Conservation (phyloP, 2,329 filamentous ascomycete species). For the Corinectria fuckeliana region DNA sequence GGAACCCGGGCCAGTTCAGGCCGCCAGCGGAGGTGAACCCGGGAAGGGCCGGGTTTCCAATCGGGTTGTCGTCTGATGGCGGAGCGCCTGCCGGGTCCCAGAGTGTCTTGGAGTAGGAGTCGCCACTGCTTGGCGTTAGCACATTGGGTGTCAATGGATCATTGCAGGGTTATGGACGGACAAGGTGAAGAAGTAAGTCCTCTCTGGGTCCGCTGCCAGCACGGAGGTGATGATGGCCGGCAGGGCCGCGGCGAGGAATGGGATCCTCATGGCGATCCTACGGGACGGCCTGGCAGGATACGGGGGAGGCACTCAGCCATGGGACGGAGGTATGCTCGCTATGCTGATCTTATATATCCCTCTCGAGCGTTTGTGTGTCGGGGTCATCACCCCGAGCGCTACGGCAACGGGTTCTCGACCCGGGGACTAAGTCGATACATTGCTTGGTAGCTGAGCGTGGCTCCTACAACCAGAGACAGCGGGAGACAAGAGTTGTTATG, state of each 20-base stretch:
- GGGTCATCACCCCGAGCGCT: too few species aligned
- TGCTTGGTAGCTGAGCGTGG: too few species aligned
- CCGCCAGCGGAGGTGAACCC: background rate
- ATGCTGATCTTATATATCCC: too few species aligned
- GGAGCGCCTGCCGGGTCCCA: background rate
- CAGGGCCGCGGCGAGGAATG: background rate
- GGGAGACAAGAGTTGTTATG: too few species aligned
- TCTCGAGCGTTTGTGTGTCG: too few species aligned
- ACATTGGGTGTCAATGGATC: background rate
- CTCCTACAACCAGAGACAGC: too few species aligned
- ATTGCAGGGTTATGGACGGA: background rate
- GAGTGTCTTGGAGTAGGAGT: conserved; percentile 1
- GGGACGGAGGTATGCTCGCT: too few species aligned
- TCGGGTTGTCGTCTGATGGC: background rate
- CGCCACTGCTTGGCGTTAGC: background rate
- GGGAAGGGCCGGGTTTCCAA: conserved; percentile 7
- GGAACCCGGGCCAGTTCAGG: conserved; percentile 6
- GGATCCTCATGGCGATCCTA: background rate
- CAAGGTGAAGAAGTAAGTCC: background rate
- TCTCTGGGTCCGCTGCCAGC: background rate
- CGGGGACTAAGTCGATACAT: too few species aligned
- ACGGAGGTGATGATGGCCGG: background rate
- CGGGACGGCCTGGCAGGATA: too few species aligned
- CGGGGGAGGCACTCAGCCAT: too few species aligned
- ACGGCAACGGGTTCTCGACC: too few species aligned